Evolutionary conservation across 306 rosid genomes (phyloP), one percentile per base, ranked within the genome.

Genomic region (Lathyrus oleraceus): DNA sequence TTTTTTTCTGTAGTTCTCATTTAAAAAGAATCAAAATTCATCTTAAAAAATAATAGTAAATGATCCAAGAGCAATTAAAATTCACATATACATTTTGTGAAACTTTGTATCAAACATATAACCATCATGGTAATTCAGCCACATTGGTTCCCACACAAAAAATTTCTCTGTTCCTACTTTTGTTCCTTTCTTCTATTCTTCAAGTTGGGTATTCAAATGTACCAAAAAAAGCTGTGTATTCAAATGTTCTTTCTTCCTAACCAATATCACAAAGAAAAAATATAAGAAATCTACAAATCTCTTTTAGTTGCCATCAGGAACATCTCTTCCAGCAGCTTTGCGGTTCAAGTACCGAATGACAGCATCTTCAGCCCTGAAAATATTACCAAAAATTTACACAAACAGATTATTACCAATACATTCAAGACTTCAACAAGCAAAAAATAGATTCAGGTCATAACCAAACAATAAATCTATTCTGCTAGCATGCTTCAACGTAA

Each of bases 341-440:
- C 88, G 87, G 84, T 94, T 90, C 85, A 90, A 76, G 86, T 94
- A 94, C 21, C 88, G 94, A 81, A 86, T 83, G 27, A 82, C 92
- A 30, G 94, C 98, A 76, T 94, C 97, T 70, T 90, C 97, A 59
- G 80, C 89, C 98, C 98, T 94, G 87, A 69, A 74, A 47, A 61
- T 56, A 60, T 54, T 27, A 52, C 60, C 54, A 59, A 52, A 25
- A 36, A 15, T 38, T 38, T 39, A 51, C 62, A 44, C 12, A 38
- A 62, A 45, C 13, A 76, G 38, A 27, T 57, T 65, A 81, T 10
- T 8, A 38, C 28, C 53, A 51, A 42, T 65, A 63, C 60, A 61
- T 53, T 66, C 49, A 38, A 61, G 67, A 17, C 67, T 61, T 38
- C 47, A 47, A 61, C 36, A 15, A 61, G 43, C 69, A 66, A 61